Evolutionary conservation across 371 early-diverging fungal species (phyloP).

Genomic region (Mucor velutinosus): DNA sequence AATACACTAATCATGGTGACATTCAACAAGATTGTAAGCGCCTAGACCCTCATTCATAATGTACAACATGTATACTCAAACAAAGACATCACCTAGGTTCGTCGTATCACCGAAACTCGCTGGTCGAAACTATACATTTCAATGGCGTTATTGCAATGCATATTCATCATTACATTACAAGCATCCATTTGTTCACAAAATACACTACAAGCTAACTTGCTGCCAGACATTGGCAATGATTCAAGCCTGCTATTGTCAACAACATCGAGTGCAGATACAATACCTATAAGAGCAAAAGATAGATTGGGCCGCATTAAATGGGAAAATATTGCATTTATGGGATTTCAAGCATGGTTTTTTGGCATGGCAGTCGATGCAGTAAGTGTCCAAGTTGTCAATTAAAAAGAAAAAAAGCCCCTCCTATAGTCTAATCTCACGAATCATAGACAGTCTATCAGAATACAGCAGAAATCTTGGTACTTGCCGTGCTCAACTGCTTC

Average conservation of each 20-base stretch:
- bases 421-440: not conserved
- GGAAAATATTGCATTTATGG: constrained; percentile 39
- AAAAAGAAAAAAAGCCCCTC: not conserved
- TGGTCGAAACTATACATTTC: constrained; percentile 35
- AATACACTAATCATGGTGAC: constrained; percentile 28
- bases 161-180: constrained; percentile 25
- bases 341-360: constrained; percentile 34
- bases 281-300: constrained; percentile 18
- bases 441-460: constrained; percentile 50
- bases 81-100: constrained; percentile 2
- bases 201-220: constrained; percentile 15
- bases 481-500: constrained; percentile 45
- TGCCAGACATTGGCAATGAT: constrained; percentile 7
- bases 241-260: constrained; percentile 9
- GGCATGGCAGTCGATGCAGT: constrained; percentile 49
- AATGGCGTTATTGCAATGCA: constrained; percentile 25
- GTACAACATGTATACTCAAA: not conserved
- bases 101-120: constrained; percentile 29
- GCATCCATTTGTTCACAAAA: constrained; percentile 25
- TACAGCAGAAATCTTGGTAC: constrained; percentile 42
- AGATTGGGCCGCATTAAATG: constrained; percentile 30
- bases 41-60: too few species aligned
- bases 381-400: constrained; percentile 13
- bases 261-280: constrained; percentile 4
- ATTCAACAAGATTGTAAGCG: constrained; percentile 36